A percentile compares a stretch with the other conserved stretches of the same genome.
Evolutionary conservation across 2,329 filamentous ascomycete genomes (phyloP).

Genomic region (Aureobasidium uvarum): DNA sequence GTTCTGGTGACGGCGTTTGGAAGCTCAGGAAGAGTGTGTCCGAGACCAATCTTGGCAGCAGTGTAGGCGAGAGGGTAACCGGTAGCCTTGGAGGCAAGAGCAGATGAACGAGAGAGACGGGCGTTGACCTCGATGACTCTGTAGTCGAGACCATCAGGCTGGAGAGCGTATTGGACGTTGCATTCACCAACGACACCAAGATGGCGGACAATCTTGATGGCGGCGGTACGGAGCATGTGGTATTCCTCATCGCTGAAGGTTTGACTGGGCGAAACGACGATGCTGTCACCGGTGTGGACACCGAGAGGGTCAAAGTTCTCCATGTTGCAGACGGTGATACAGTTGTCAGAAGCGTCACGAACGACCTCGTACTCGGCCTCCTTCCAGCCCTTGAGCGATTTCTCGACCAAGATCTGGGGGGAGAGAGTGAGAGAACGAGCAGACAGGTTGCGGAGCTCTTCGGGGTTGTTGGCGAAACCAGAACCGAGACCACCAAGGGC

Average conservation of each 20-base stretch:
- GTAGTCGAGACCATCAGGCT: constrained; percentile 96
- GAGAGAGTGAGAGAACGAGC: constrained; percentile 89
- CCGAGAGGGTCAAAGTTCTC: constrained; percentile 98
- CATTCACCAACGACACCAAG: constrained; percentile 97
- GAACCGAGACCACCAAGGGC: constrained; percentile 94
- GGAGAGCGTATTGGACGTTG: constrained; percentile 96
- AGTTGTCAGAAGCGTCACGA: constrained; percentile 95
- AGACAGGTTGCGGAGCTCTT: constrained; percentile 91
- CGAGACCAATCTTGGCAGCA: constrained; percentile 95
- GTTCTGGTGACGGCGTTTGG: constrained; percentile 98
- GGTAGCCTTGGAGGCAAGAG: constrained; percentile 95
- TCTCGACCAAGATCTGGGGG: constrained; percentile 96
- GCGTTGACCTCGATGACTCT: constrained; percentile 99
- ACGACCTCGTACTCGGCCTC: constrained; percentile 99
- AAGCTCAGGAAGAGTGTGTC: constrained; percentile 90
- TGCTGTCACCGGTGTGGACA: constrained; percentile 97
- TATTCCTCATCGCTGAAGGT: constrained; percentile 98
- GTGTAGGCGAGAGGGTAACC: constrained; percentile 97
- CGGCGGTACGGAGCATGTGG: constrained; percentile 96
- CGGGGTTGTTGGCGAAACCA: constrained; percentile 89
- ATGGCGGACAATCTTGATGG: constrained; percentile 98
- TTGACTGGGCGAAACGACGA: constrained; percentile 95
- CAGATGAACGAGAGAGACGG: constrained; percentile 94
- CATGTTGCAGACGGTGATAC: constrained; percentile 99
- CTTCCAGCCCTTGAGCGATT: constrained; percentile 99